Conservation (phyloP, 345 rosid genomes). For the Jatropha curcas region DNA sequence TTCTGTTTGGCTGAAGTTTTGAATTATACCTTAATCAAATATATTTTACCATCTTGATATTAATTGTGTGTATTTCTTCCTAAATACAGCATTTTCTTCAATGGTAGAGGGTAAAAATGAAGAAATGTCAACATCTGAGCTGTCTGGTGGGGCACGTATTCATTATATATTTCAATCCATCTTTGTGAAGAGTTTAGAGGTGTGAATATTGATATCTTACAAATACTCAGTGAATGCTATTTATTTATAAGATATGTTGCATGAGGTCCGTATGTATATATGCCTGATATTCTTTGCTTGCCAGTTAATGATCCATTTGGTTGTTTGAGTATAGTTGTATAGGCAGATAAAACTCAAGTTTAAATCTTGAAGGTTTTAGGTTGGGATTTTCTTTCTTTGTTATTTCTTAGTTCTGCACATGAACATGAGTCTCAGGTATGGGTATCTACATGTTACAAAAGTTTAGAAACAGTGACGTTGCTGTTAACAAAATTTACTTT, state of each 20-base stretch:
- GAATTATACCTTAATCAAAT: not conserved
- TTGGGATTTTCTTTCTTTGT: not conserved
- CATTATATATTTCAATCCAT: conserved; percentile 88
- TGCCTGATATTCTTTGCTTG: not conserved
- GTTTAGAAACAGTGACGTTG: no score
- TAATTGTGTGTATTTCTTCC: conserved; percentile 18
- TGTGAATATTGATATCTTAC: conserved; percentile 16
- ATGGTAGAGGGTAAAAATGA: conserved; percentile 90
- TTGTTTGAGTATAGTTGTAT: not conserved
- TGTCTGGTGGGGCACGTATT: conserved; percentile 92
- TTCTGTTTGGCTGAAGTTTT: conserved; percentile 9
- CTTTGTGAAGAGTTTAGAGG: conserved; percentile 92
- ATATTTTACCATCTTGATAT: not conserved
- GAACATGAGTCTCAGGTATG: not conserved
- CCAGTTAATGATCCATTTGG: not conserved
- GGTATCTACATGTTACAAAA: no score
- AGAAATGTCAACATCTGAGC: conserved; percentile 91
- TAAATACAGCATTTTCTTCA: conserved; percentile 74
- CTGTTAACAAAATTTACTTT: no score
- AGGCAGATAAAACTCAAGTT: not conserved
- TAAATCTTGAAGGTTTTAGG: not conserved
- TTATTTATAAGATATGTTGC: not conserved
- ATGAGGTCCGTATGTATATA: not conserved
- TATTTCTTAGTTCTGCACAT: not conserved
- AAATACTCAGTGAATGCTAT: not conserved